phyloP scores from a whole-genome alignment of 768 basidiomycete species.

The Termitomyces sp. region DNA sequence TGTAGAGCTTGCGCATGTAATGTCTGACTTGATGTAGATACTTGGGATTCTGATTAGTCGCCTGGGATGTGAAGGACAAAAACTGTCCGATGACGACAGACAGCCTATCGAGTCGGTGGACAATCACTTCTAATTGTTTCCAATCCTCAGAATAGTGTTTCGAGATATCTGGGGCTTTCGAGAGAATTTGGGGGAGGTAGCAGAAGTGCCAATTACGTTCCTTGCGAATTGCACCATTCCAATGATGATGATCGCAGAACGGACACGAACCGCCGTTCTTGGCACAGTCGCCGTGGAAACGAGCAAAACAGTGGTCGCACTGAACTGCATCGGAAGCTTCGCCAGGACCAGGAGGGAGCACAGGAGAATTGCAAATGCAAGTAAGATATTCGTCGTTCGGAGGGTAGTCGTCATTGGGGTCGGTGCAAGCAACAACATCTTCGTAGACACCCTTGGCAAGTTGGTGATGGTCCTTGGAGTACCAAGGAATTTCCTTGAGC shows the following conservation, averaged over 20 bases:
- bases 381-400: constrained; percentile 81
- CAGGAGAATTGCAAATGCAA: constrained; percentile 76
- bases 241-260: constrained; percentile 89
- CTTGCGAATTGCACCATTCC: constrained; percentile 84
- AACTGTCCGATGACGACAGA: constrained; percentile 78
- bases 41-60: constrained; percentile 68
- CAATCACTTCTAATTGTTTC: constrained; percentile 76
- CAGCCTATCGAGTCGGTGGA: constrained; percentile 75
- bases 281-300: constrained; percentile 83
- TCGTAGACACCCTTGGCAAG: constrained; percentile 60
- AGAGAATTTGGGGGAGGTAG: constrained; percentile 67
- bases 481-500: constrained; percentile 79
- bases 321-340: constrained; percentile 80
- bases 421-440: constrained; percentile 73
- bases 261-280: constrained; percentile 89
- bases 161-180: constrained; percentile 74
- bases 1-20: constrained; percentile 88
- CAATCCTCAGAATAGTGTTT: constrained; percentile 78
- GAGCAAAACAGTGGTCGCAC: constrained; percentile 84
- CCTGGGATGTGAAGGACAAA: constrained; percentile 65
- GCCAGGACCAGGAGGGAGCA: constrained; percentile 77
- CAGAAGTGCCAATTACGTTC: constrained; percentile 83
- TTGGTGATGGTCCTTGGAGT: constrained; percentile 60
- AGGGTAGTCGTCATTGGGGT: constrained; percentile 75
- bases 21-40: constrained; percentile 83